Base-by-base conservation (phyloP, 208 protist genomes). In the Tritrichomonas foetus region DNA sequence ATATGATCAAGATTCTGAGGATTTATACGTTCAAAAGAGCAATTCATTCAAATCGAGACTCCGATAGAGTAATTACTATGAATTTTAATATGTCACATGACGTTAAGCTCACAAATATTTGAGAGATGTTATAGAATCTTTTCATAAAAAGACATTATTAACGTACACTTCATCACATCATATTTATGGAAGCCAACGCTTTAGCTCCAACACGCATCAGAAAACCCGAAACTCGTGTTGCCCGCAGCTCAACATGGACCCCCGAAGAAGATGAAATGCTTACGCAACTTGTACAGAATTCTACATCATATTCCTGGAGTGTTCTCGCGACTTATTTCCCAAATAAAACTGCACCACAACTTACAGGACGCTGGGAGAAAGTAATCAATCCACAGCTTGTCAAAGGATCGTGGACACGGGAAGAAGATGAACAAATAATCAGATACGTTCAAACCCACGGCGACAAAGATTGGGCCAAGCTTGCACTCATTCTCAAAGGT, bases 371-470 rank as follows among this genome's bases (percentile, higher is more conserved):
- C 13, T 99, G 98, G 98, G 97, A 99, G 93, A 98, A 98, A 95
- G 99, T 99, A 97, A 97, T 99, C 11, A 98, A 99, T 95, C 99
- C 99, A 20, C 97, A 95, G 49, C 98, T 99, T 66, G 99, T 99
- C 95, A 99, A 99, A 94, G 99, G 98, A n/a, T 98, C 99, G 94
- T 99, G 99, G 99, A 98, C 96, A 27, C 94, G 96, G 27, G 99
- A 99, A 94, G 99, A 99, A 94, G 99, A 99, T 94, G 98, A 99
- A 94, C 98, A 98, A 94, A 97, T 99, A 41, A 96, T 99, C 30
- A 50, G 93, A 33, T 93, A 94, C 33, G 94, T 95, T 57, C 0
- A 20, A 27, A 57, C 50, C 41, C 74, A 95, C 47, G 95, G 95
- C n/a, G 94, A 89, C 2, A 94, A 93, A 57, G 95, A 95, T 50